Percentiles rank a stretch among this genome's conserved stretches.
phyloP scores from a whole-genome alignment of 208 protist species.

The Leishmania braziliensis region DNA sequence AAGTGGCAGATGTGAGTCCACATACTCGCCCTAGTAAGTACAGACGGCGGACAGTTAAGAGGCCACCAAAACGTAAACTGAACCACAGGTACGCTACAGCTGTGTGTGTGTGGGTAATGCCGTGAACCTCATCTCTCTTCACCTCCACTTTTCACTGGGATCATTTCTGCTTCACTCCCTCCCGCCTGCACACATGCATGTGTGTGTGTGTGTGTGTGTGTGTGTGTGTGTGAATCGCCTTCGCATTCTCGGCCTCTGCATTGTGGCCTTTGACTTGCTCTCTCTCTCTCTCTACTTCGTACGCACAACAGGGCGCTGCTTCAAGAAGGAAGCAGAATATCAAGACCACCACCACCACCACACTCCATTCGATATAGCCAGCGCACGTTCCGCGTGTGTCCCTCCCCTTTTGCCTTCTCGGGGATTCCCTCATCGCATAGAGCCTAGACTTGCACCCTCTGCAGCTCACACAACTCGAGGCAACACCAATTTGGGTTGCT shows the following conservation, averaged over 20 bases:
- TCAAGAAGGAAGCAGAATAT: background rate
- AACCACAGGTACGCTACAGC: background rate
- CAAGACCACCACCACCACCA: background rate
- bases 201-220: background rate
- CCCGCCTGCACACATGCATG: background rate
- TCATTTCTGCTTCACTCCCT: background rate
- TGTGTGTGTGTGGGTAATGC: background rate
- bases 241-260: background rate
- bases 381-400: background rate
- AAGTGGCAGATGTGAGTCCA: background rate
- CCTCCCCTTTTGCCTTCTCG: background rate
- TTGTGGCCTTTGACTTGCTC: background rate
- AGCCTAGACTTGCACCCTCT: background rate
- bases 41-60: background rate
- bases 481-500: background rate
- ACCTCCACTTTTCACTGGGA: background rate
- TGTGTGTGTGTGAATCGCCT: background rate
- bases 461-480: background rate
- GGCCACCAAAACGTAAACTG: background rate
- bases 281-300: background rate
- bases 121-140: background rate
- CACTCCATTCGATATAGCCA: background rate
- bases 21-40: background rate
- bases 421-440: slow-evolving; percentile 2
- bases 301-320: background rate